These are phyloP conservation scores for Limonomyces culmigenus DNA, from an alignment of 1,284 basidiomycete genomes.

Conservation along the genomic window DNA sequence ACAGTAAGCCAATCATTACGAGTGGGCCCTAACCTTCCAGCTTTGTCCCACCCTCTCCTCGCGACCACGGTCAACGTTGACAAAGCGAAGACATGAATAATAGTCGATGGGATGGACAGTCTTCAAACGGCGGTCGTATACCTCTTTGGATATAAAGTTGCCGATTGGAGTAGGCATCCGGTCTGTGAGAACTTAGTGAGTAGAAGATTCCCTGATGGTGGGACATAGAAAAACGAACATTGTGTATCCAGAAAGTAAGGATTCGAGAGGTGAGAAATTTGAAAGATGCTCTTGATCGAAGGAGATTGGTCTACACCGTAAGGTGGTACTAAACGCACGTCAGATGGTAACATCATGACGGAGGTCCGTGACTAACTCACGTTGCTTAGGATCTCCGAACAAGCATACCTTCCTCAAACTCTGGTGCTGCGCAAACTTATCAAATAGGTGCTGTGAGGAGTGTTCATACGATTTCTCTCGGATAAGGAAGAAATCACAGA, in stretches of 20 bases:
- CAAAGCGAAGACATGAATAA: slow-evolving; percentile 20
- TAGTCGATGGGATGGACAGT: slow-evolving; percentile 17
- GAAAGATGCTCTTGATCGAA: slow-evolving; percentile 26
- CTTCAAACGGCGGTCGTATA: slow-evolving; percentile 34
- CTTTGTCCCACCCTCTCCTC: slow-evolving; percentile 24
- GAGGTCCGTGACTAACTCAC: slow-evolving; percentile 20
- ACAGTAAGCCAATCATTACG: background rate
- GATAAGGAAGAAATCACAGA: background rate
- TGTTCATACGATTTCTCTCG: slow-evolving; percentile 21
- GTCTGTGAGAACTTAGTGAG: slow-evolving; percentile 21
- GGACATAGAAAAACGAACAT: slow-evolving; percentile 25
- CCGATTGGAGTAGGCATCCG: slow-evolving; percentile 68
- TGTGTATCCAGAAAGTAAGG: slow-evolving; percentile 22
- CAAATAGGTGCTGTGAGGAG: slow-evolving; percentile 17
- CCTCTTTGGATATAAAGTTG: slow-evolving; percentile 42
- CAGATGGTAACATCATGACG: too few relatives aligned
- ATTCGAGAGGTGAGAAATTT: slow-evolving; percentile 20
- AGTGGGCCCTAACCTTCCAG: slow-evolving; percentile 20
- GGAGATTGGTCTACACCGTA: slow-evolving; percentile 24
- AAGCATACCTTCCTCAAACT: slow-evolving; percentile 43
- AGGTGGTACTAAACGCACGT: slow-evolving; percentile 26
- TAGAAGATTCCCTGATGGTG: slow-evolving; percentile 1
- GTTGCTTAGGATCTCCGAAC: slow-evolving; percentile 63
- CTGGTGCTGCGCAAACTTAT: background rate
- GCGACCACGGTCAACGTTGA: slow-evolving; percentile 23